Base-by-base conservation (phyloP, 2,329 filamentous ascomycete species). In the Cercospora sesami region DNA sequence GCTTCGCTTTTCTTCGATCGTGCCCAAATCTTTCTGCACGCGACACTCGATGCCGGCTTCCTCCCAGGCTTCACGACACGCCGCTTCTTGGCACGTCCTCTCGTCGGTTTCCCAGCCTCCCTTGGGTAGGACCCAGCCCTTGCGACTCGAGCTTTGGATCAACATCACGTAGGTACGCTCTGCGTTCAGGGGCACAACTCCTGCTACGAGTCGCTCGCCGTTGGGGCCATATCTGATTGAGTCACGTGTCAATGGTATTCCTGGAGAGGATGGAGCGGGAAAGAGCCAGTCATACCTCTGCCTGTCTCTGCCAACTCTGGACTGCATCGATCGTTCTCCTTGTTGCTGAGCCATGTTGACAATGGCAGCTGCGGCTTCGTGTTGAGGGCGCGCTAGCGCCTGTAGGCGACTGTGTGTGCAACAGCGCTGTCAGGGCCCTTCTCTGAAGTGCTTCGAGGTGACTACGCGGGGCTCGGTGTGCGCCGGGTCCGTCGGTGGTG, bases 21-120 rank as follows among this genome's bases (percentile, higher is more conserved):
- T 86, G 71, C 94, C 94, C 61, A 99, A 86, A 79, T 97, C 93
- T 78, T 90, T 91, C 75, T 91, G 89, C 79, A 97, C 90, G 68
- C 87, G 90, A 80, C 94, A 91, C 75, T 91, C 85, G 76, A 98
- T 96, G 76, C 95, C 95, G 51, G 94, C 95, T 83, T 98, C 95
- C 83, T 98, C 95, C 95, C 95, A 98, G 69, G 95, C 95, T 81
- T 99, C 95, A 73, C 95, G 85, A 84, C 84, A 90, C 60, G 88
- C 88, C 65, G 95, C 95, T 66, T 95, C 92, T 79, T 94, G 87
- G 70, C 91, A 88, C 71, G 92, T 95, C 70, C 90, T 87, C 82
- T 99, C 95, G 80, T 99, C 95, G 36, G 89, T 90, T 81, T 99
- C 95, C 94, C 95, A 99, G 69, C 95, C 95, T 78, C 95, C 95